Percentiles rank a stretch among this genome's conserved stretches.
These are phyloP conservation scores for Lentinus polychrous DNA, from an alignment of 1,284 basidiomycete species.

Conservation along the genomic window DNA sequence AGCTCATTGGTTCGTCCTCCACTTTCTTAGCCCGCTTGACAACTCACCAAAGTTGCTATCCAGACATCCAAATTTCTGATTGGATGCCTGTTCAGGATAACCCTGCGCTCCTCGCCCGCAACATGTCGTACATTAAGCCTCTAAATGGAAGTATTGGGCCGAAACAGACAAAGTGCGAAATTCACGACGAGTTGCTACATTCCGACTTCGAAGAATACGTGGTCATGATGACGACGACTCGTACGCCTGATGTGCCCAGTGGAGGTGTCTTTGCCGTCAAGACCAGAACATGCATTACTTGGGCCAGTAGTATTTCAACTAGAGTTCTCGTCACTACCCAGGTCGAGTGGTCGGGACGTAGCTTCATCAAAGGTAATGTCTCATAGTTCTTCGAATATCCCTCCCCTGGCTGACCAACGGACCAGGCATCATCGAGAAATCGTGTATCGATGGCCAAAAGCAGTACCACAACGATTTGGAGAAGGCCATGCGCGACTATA, in stretches of 20 bases:
- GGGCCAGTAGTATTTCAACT: constrained; percentile 78
- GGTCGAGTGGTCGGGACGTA: constrained; percentile 95
- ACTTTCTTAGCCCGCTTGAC: background rate
- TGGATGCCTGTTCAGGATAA: constrained; percentile 68
- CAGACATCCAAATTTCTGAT: constrained; percentile 90
- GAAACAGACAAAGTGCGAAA: constrained; percentile 91
- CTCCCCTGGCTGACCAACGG: background rate
- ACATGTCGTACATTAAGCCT: constrained; percentile 96
- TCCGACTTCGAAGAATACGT: constrained; percentile 85
- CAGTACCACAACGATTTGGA: constrained; percentile 84
- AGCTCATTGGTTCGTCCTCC: constrained; percentile 67
- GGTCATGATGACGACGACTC: constrained; percentile 82
- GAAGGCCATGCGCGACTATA: constrained; percentile 80
- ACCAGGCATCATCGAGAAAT: constrained; percentile 87
- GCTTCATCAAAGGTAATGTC: constrained; percentile 85
- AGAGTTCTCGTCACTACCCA: constrained; percentile 83
- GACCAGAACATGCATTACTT: constrained; percentile 91
- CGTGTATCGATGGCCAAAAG: constrained; percentile 92
- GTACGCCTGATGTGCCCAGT: constrained; percentile 91
- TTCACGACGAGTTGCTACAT: constrained; percentile 78
- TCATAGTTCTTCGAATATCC: constrained; percentile 5
- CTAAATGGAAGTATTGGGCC: constrained; percentile 86
- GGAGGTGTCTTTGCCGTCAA: constrained; percentile 91
- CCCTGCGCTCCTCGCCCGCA: constrained; percentile 72
- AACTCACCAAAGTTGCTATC: background rate